Conservation (phyloP, 768 basidiomycete genomes). For the Strobilomyces echinocephalus region DNA sequence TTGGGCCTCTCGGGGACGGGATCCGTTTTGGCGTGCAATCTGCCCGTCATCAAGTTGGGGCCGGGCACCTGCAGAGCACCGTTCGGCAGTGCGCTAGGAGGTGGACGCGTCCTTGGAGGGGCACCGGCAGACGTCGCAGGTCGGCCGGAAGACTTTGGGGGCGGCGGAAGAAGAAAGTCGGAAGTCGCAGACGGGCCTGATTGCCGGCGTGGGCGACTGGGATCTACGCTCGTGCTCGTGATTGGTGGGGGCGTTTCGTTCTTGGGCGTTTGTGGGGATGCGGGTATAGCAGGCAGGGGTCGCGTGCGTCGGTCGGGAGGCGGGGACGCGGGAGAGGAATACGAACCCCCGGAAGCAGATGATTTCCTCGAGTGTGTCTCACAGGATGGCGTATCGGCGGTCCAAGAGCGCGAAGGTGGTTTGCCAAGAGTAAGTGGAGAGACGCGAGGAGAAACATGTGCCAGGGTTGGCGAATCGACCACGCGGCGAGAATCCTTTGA, state of each 20-base stretch:
- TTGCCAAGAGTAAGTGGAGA: constrained; percentile 16
- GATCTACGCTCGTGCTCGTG: constrained; percentile 17
- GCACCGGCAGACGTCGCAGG: constrained; percentile 40
- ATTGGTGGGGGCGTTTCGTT: constrained; percentile 15
- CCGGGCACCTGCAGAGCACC: constrained; percentile 1
- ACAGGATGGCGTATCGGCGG: background rate
- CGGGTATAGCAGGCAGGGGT: constrained; percentile 27
- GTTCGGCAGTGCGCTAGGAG: background rate
- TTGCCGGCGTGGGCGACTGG: constrained; percentile 11
- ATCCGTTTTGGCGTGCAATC: constrained; percentile 1
- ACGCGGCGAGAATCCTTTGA: constrained; percentile 23
- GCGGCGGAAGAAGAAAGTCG: background rate
- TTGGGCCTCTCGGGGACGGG: constrained; percentile 16
- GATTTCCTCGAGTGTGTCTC: constrained; percentile 22
- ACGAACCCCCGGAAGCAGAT: constrained; percentile 15
- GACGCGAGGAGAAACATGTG: constrained; percentile 2
- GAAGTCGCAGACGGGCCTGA: constrained; percentile 2
- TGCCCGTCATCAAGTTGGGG: background rate
- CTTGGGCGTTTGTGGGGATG: constrained; percentile 25
- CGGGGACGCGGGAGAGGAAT: constrained; percentile 7
- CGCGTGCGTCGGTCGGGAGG: constrained; percentile 12
- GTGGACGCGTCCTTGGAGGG: constrained; percentile 8
- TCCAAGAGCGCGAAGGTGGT: constrained; percentile 1
- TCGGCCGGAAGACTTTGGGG: constrained; percentile 24
- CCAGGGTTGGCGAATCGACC: constrained; percentile 16